These are phyloP conservation scores for Lichtheimia hyalospora DNA, from an alignment of 371 early-diverging fungal species.

Conservation along the genomic window DNA sequence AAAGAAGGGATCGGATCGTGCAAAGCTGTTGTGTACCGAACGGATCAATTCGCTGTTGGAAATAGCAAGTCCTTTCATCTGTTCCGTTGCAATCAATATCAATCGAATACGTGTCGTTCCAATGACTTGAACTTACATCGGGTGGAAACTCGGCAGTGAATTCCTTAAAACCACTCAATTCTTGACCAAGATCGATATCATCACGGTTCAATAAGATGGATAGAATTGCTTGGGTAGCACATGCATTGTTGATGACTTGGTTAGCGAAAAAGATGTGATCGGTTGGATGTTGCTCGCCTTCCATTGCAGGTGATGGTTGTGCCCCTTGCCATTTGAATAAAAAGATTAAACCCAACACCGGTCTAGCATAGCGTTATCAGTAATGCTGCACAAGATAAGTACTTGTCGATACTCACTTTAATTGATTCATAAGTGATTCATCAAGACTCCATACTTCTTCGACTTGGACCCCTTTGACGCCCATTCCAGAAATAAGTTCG, in stretches of 20 bases:
- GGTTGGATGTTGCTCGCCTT: conserved; percentile 27
- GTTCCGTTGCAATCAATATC: background rate
- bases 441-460: conserved; percentile 85
- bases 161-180: conserved; percentile 73
- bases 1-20: conserved; percentile 74
- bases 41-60: conserved; percentile 82
- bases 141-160: conserved; percentile 81
- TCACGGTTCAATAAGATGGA: conserved; percentile 80
- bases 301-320: conserved; percentile 25
- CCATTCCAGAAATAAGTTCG: conserved; percentile 83
- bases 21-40: conserved; percentile 84
- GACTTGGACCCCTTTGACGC: conserved; percentile 79
- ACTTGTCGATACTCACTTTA: conserved; percentile 50
- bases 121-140: conserved; percentile 51
- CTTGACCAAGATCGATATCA: conserved; percentile 72
- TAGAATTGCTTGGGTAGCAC: conserved; percentile 93
- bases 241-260: conserved; percentile 82
- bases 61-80: conserved; percentile 83
- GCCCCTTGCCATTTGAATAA: conserved; percentile 84
- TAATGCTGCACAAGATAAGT: background rate
- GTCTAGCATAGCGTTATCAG: conserved; percentile 34
- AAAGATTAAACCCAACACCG: conserved; percentile 84
- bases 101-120: background rate
- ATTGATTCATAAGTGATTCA: conserved; percentile 50
- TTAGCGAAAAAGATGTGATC: conserved; percentile 76